Evolutionary conservation across 139 green algal genomes (phyloP).

Genomic region (Protoeuglena noctilucae): DNA sequence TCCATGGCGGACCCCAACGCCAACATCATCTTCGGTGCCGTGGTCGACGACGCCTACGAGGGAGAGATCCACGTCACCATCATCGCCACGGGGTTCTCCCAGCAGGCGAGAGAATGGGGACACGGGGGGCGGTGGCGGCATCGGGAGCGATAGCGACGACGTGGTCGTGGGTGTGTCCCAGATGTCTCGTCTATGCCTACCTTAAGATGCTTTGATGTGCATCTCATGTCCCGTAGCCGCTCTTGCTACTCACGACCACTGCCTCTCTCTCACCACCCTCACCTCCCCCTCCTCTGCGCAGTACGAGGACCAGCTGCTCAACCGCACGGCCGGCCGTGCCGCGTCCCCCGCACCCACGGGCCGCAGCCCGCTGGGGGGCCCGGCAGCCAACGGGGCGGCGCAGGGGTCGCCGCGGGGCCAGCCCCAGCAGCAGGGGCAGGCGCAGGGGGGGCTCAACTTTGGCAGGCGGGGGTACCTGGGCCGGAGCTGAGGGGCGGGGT

Average conservation of each 20-base stretch:
- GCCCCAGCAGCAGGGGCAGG: slow-evolving; percentile 1
- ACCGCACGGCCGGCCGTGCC: background rate
- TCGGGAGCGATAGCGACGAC: slow-evolving; percentile 7
- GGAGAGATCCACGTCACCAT: slow-evolving; percentile 57
- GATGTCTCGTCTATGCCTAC: background rate
- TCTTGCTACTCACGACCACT: background rate
- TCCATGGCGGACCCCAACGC: slow-evolving; percentile 66
- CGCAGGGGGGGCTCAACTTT: background rate
- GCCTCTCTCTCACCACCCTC: background rate
- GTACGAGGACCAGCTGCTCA: slow-evolving; percentile 7
- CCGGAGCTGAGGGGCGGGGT: too few species aligned
- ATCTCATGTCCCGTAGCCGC: background rate
- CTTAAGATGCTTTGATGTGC: background rate
- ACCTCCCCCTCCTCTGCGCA: background rate
- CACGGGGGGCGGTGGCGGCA: slow-evolving; percentile 15
- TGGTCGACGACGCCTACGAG: slow-evolving; percentile 38
- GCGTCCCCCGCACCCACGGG: background rate
- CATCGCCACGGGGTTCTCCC: slow-evolving; percentile 78
- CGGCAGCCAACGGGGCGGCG: background rate
- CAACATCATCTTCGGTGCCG: slow-evolving; percentile 84
- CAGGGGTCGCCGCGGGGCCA: too few species aligned
- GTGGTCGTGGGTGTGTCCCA: background rate
- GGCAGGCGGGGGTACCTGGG: background rate
- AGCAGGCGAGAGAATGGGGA: too few species aligned
- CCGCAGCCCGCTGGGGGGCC: background rate